Evolutionary conservation across 2,329 filamentous ascomycete species (phyloP).

Genomic region (Aspergillus sp.): DNA sequence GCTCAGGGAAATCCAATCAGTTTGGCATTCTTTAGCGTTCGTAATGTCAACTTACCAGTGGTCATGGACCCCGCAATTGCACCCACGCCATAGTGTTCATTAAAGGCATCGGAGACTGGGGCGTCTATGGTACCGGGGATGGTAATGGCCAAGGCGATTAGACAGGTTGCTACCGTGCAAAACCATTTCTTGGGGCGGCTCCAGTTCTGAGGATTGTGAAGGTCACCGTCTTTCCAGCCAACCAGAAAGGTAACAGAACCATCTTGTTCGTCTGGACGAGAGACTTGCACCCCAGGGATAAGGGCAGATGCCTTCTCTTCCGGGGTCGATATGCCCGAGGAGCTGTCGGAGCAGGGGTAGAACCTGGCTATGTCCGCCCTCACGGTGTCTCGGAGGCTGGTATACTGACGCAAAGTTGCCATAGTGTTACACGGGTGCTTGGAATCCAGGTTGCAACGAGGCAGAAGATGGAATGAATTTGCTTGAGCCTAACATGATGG

Average conservation of each 20-base stretch:
- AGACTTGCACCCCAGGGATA: not conserved
- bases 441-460: not conserved
- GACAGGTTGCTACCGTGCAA: not conserved
- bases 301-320: not conserved
- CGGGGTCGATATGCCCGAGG: not conserved
- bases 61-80: constrained; percentile 1
- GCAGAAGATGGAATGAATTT: not conserved
- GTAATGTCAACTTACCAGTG: not conserved
- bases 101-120: not conserved
- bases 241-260: not conserved
- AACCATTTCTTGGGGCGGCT: constrained; percentile 1
- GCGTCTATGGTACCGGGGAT: constrained; percentile 4
- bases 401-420: constrained; percentile 5
- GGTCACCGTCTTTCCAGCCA: not conserved
- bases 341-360: not conserved
- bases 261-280: not conserved
- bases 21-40: no score
- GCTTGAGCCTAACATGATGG: not conserved
- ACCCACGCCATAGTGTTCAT: not conserved
- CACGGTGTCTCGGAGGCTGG: not conserved
- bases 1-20: not conserved
- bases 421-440: not conserved
- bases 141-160: not conserved
- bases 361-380: not conserved
- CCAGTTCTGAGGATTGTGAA: not conserved